Evolutionary conservation across 2,329 filamentous ascomycete genomes (phyloP).

Genomic region (Rosellinia necatrix): DNA sequence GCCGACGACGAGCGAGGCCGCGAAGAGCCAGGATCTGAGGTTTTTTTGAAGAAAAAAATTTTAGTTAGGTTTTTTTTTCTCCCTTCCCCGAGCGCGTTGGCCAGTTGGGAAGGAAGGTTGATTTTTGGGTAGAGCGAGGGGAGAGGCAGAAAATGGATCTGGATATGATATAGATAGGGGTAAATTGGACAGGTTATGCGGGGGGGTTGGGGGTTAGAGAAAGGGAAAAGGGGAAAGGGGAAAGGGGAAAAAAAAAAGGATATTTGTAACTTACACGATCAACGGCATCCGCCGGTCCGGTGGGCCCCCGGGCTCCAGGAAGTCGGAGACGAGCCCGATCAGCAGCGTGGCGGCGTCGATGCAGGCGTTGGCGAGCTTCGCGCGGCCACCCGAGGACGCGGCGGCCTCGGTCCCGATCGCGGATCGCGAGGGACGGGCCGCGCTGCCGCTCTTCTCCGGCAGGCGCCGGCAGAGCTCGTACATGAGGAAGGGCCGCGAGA

Average conservation of each 20-base stretch:
- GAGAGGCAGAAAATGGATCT: too few relatives aligned
- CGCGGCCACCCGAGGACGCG: slow-evolving; percentile 38
- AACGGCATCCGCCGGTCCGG: slow-evolving; percentile 54
- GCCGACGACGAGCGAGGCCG: slow-evolving; percentile 56
- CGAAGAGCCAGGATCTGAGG: slow-evolving; percentile 57
- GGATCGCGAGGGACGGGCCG: slow-evolving; percentile 38
- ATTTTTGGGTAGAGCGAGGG: not conserved
- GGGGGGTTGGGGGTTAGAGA: not conserved
- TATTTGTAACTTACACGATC: slow-evolving; percentile 50
- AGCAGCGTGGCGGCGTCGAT: slow-evolving; percentile 60
- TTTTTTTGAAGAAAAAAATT: not conserved
- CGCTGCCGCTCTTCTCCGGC: slow-evolving; percentile 38
- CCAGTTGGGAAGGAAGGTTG: too few relatives aligned
- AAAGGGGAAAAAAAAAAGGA: not conserved
- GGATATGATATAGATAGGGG: too few relatives aligned
- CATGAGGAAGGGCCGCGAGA: slow-evolving; percentile 60
- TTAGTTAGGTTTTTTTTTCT: not conserved
- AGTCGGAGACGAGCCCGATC: slow-evolving; percentile 53
- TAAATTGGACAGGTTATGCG: too few relatives aligned
- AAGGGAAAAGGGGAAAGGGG: not conserved
- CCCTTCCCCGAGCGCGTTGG: too few relatives aligned
- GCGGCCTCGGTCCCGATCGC: slow-evolving; percentile 30
- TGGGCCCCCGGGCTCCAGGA: slow-evolving; percentile 48
- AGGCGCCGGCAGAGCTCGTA: slow-evolving; percentile 56
- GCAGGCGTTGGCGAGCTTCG: slow-evolving; percentile 58